Base-by-base conservation (phyloP, 2,329 filamentous ascomycete genomes). In the Chrysosporium queenslandicum region DNA sequence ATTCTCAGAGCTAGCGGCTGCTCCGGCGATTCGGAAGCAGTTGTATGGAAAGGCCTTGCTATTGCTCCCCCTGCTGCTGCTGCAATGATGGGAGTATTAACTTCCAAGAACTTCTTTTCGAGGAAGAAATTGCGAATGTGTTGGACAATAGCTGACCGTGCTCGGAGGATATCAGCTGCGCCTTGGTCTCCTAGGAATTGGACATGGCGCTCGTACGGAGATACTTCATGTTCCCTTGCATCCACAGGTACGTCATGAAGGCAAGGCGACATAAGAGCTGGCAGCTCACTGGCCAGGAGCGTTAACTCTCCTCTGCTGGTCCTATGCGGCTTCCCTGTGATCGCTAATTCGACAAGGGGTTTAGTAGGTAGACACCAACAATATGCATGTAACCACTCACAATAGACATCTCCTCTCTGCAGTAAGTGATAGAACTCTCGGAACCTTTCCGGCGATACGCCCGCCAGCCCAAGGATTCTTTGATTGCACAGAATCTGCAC, bases 71-170 rank as follows among this genome's bases (percentile, higher is more conserved):
- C 86, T 1, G 90, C 89, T 46, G 82, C 79, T 43, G 84, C 81
- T 6, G 86, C 83, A 49, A 98, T 75, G 53, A 97, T 87, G 0
- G 92, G 92, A 0, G 92, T 98, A 60, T 86, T 86, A 43, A 97
- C 89, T 69, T 96, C 90, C 50, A 89, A 73, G 63, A 96, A 96
- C 4, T 78, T 77, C 42, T 79, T 76, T 7, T 80, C 74, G 55
- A 87, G 74, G 52, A 97, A 80, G 65, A 85, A 87, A 48, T 80
- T 77, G 32, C 88, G 82, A 58, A 97, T 76, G 58, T 80, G 79
- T 54, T 83, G 81, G 57, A 88, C 82, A 55, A 97, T 79, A 34
- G 81, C 73, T 0, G 88, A 83, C 32, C 91, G 82, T 21, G 92
- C 75, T 29, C 83, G 78, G 47, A 97, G 72, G 1, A 82, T 80